Evolutionary conservation across 352 stramenopile genomes (phyloP).

Genomic region (Globisporangium polare): DNA sequence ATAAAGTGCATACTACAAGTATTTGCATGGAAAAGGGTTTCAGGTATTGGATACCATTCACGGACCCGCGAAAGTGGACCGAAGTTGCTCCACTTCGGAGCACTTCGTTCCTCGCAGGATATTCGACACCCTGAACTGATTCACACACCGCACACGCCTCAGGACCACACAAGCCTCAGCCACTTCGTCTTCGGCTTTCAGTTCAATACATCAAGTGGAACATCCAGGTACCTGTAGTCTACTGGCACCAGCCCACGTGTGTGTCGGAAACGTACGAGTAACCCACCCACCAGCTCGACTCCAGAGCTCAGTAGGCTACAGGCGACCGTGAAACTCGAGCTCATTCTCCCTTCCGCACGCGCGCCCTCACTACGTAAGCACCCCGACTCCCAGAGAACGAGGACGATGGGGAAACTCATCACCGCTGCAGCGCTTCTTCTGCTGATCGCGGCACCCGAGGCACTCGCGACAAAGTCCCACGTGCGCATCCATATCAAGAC

Average conservation of each 20-base stretch:
- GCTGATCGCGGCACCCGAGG: not conserved
- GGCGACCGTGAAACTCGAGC: no score
- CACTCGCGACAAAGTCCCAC: not conserved
- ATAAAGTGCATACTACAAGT: no score
- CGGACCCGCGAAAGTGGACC: no score
- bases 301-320: not conserved
- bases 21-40: no score
- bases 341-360: not conserved
- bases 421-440: not conserved
- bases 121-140: not conserved
- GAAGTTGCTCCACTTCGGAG: not conserved
- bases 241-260: not conserved
- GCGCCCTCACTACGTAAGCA: not conserved
- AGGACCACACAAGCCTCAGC: not conserved
- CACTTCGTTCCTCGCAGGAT: not conserved
- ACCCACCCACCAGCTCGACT: no score
- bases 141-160: no score
- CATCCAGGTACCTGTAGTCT: not conserved
- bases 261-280: no score
- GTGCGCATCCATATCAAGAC: conserved; percentile 2
- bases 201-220: not conserved
- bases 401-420: conserved; percentile 1
- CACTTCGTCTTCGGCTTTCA: not conserved
- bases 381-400: not conserved
- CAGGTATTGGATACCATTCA: no score